Evolutionary conservation across 441 rosid genomes (phyloP).

Genomic region (Cnidoscolus chayamansa): DNA sequence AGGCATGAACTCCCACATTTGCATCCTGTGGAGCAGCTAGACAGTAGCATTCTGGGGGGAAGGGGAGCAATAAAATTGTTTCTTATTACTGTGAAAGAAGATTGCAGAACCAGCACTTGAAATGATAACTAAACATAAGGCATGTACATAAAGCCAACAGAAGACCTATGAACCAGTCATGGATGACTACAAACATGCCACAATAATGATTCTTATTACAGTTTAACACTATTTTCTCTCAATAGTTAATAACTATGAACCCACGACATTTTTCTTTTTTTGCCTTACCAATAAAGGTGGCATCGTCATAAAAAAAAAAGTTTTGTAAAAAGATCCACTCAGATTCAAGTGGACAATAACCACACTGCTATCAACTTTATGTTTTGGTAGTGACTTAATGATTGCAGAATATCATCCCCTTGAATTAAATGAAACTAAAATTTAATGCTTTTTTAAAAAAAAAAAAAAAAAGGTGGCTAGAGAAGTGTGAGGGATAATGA

Average conservation of each 20-base stretch:
- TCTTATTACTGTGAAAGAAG: not conserved
- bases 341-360: not conserved
- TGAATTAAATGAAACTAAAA: too few species aligned
- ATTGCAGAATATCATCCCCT: not conserved
- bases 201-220: constrained; percentile 3
- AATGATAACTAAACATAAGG: not conserved
- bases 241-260: not conserved
- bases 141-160: not conserved
- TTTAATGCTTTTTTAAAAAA: not conserved
- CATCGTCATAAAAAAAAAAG: not conserved
- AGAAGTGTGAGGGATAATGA: not conserved
- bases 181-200: not conserved
- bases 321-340: not conserved
- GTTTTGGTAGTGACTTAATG: not conserved
- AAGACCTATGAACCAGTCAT: not conserved
- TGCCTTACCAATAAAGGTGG: not conserved
- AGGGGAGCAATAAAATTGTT: constrained; percentile 3
- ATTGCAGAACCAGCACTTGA: not conserved
- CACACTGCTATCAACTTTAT: not conserved
- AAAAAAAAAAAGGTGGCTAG: not conserved
- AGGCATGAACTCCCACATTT: constrained; percentile 75
- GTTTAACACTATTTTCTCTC: not conserved
- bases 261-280: not conserved
- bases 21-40: constrained; percentile 94
- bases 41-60: constrained; percentile 70